Evolutionary conservation across 2,329 filamentous ascomycete genomes (phyloP).

Genomic region (Pyrenophora seminiperda): DNA sequence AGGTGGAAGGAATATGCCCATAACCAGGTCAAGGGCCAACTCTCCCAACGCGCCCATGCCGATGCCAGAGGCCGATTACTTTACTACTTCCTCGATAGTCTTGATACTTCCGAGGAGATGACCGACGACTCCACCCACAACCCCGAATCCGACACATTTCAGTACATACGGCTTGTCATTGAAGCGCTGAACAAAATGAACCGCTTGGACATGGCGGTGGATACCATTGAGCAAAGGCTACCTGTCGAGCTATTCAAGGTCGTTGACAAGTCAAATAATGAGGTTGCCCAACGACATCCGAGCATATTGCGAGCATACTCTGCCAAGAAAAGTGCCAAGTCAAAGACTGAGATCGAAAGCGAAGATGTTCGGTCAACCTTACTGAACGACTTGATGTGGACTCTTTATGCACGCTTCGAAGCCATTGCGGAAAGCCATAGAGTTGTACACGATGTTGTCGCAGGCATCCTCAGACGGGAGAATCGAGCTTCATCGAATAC

Average conservation of each 20-base stretch:
- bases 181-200: conserved; percentile 91
- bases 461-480: conserved; percentile 82
- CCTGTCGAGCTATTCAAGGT: conserved; percentile 93
- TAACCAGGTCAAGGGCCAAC: conserved; percentile 59
- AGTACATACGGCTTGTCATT: conserved; percentile 84
- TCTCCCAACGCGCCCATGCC: conserved; percentile 40
- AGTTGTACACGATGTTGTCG: conserved; percentile 89
- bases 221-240: conserved; percentile 88
- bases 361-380: conserved; percentile 79
- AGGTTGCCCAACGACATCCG: conserved; percentile 92
- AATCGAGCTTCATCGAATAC: conserved; percentile 61
- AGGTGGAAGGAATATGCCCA: conserved; percentile 86
- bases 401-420: conserved; percentile 94
- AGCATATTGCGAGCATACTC: conserved; percentile 66
- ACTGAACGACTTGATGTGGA: conserved; percentile 89
- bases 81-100: conserved; percentile 62
- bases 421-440: conserved; percentile 95
- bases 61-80: conserved; percentile 59
- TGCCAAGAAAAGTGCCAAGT: conserved; percentile 64
- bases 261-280: conserved; percentile 91
- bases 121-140: conserved; percentile 90
- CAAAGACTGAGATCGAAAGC: conserved; percentile 64
- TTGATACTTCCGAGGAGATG: conserved; percentile 62
- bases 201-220: conserved; percentile 81
- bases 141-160: conserved; percentile 92